A percentile compares a stretch with the other conserved stretches of the same genome.
Evolutionary conservation across 2,329 filamentous ascomycete genomes (phyloP).

Genomic region (Sarocladium oryzae): DNA sequence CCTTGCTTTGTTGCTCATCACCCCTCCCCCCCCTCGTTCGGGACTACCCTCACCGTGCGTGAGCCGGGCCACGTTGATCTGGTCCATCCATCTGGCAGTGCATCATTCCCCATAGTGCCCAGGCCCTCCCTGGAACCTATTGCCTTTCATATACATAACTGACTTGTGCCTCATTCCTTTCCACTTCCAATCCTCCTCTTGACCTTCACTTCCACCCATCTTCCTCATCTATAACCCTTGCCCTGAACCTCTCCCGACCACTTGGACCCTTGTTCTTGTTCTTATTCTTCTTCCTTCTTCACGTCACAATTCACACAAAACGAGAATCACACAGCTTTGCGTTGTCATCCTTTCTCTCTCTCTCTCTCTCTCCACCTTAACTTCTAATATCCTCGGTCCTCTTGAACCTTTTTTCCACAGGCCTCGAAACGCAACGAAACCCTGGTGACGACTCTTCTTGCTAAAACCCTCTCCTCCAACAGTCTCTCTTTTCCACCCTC

Average conservation of each 20-base stretch:
- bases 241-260: neutral
- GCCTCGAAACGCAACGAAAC: neutral
- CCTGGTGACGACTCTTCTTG: neutral
- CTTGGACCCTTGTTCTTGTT: neutral
- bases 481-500: neutral
- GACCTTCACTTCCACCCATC: neutral
- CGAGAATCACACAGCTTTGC: too few species aligned
- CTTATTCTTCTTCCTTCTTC: too few species aligned
- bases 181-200: neutral
- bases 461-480: neutral
- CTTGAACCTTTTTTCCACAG: neutral
- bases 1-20: neutral
- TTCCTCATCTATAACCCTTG: neutral
- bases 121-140: neutral
- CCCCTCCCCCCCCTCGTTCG: neutral
- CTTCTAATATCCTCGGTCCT: neutral
- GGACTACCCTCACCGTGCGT: conserved; percentile 9
- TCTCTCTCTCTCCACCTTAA: neutral
- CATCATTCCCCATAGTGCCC: conserved; percentile 10
- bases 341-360: too few species aligned
- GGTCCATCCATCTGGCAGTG: conserved; percentile 9
- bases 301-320: too few species aligned
- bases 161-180: neutral
- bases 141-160: conserved; percentile 8
- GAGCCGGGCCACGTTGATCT: conserved; percentile 10